Evolutionary conservation across 352 stramenopile species (phyloP).

Genomic region (Globisporangium yorkense): DNA sequence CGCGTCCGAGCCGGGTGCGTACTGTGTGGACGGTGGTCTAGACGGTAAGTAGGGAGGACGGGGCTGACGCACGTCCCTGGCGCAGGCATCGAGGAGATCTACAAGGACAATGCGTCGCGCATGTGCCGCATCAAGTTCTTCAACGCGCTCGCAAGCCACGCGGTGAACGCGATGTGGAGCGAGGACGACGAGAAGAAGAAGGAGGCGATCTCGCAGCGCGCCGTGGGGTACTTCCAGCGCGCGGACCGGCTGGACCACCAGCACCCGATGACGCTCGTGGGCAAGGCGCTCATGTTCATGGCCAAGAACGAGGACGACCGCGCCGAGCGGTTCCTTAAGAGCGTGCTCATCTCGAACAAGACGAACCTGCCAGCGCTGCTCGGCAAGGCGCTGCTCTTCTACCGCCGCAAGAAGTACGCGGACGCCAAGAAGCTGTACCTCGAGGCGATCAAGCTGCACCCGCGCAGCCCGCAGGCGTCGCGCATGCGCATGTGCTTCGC

Average conservation of each 20-base stretch:
- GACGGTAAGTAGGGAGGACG: too few species aligned
- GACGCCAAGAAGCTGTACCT: slow-evolving; percentile 92
- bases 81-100: slow-evolving; percentile 78
- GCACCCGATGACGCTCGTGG: slow-evolving; percentile 86
- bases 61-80: too few species aligned
- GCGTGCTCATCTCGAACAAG: slow-evolving; percentile 86
- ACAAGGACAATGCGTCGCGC: slow-evolving; percentile 81
- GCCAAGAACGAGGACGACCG: slow-evolving; percentile 90
- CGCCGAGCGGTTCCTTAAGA: slow-evolving; percentile 89
- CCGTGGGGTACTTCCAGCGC: slow-evolving; percentile 82
- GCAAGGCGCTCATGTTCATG: slow-evolving; percentile 92
- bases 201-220: slow-evolving; percentile 71
- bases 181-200: slow-evolving; percentile 87
- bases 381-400: slow-evolving; percentile 79
- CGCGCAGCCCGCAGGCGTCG: slow-evolving; percentile 84
- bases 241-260: slow-evolving; percentile 87
- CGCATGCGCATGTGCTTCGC: slow-evolving; percentile 94
- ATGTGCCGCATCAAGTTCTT: slow-evolving; percentile 89
- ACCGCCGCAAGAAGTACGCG: slow-evolving; percentile 85
- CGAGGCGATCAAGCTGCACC: slow-evolving; percentile 92
- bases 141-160: slow-evolving; percentile 78
- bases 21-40: background rate
- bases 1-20: slow-evolving; percentile 59
- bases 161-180: slow-evolving; percentile 86
- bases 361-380: slow-evolving; percentile 85